Base-by-base conservation (phyloP, 169 alveolate species). In the Eimeria acervulina region DNA sequence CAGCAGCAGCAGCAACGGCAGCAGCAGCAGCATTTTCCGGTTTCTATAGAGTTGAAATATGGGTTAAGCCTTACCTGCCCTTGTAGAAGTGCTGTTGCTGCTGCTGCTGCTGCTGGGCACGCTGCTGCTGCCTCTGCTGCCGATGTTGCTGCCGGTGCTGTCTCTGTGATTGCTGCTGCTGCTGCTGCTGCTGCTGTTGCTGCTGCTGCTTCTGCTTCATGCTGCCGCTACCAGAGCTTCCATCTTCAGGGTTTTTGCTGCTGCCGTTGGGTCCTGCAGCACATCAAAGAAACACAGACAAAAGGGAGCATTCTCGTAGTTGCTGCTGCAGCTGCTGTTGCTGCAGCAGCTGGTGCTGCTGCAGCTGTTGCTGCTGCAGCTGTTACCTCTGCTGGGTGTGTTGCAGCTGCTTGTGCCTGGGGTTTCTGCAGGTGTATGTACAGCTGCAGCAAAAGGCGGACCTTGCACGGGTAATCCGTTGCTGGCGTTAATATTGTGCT, bases 31-130 rank as follows among this genome's bases (percentile, higher is more conserved):
- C 90, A 23, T n/a, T 28, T 6, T 6, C 40, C 19, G 2, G 44
- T 13, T 15, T 28, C 61, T 38, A 17, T 38, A 33, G 61, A 8
- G 88, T 28, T 2, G 59, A 19, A 40, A 15, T 36, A 21, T 7
- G 88, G 61, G 1, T 76, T 26, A 70, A 26, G 81, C 52, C 70
- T 80, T 47, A 80, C 90, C 90, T 80, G 28, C 90, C 90, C 40
- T 80, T 80, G 90, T 80, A 80, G 51, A 42, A 80, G n/a, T 80
- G 90, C 40, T 40, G 90, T 26, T 44, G 90, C 90, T 80, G 90
- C 42, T 80, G 90, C 88, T 55, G 66, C 26, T 55, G 66, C 66
- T 55, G 66, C 66, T 55, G 66, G 66, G n/a, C 66, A 19, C 66
- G 66, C 26, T 55, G 66, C 66, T 55, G 66, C 66, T 55, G 66